Base-by-base conservation (phyloP, 352 stramenopile species). In the Pilasporangium apinafurcum region DNA sequence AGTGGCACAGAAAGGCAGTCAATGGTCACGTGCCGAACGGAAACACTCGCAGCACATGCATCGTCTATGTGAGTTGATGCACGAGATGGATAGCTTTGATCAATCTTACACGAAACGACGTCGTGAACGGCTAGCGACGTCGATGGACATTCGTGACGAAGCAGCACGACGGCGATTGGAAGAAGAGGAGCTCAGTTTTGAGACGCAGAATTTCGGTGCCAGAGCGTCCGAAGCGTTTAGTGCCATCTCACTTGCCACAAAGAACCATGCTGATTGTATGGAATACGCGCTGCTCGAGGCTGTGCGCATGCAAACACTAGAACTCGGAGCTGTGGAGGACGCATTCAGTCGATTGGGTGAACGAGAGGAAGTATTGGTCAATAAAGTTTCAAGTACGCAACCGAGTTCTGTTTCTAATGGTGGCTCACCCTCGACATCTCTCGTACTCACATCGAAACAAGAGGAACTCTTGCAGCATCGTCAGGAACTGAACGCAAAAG, bases 211-310 rank as follows among this genome's bases (percentile, higher is more conserved):
- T 17, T 90, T 90, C 41, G 69, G 73, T 31, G 77, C 83, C 33
- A 67, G 73, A 33, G 71, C 77, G 31, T 84, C 74, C 4, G 77
- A 90, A 34, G 70, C 72, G 7, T 84, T 90, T 47, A 87, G 71
- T 34, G 55, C 77, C 18, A 62, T 90, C n/a, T 86, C 77, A 28
- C 41, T 86, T 2, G 60, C 66, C 31, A 83, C 75, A 1, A 83
- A 78, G 41, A 83, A 84, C 35, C 67, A 86, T 28, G 77, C 77
- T 8, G 74, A 90, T 45, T 86, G 77, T 37, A 87, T 84, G 65
- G 80, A 92, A 49, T 89, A 89, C 37, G 80, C 80, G 12, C 45
- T 90, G 27, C 49, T 88, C 16, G 80, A 92, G 45, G 60, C 85
- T 35, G 73, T 86, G 8, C 75, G 80, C 39, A 92, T 89, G 80